Base-by-base conservation (phyloP, 768 basidiomycete species). In the Candolleomyces eurysporus region DNA sequence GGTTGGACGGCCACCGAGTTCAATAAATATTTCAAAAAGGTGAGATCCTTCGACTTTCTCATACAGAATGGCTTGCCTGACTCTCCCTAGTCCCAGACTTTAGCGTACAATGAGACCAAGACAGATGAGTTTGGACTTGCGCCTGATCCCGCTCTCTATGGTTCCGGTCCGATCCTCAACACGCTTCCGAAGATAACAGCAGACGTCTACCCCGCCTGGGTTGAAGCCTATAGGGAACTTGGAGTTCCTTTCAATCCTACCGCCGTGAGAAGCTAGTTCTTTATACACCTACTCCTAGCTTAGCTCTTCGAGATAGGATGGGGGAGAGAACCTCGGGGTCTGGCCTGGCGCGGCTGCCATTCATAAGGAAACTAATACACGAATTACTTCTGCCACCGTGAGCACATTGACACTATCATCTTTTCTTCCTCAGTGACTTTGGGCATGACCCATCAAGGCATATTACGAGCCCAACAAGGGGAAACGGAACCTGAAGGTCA, bases 321-420 rank as follows among this genome's bases (percentile, higher is more conserved):
- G 45, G 16, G 45, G 45, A 6, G 45, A 46, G 13, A 46, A 46
- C 45, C 2, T 46, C 9, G 45, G 45, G 13, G 16, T 46, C 19
- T 46, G 45, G 45, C 45, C 45, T 46, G 45, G 45, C 4, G 17
- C 45, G 7, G 45, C 17, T 46, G 45, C 68, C 5, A 63, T 71
- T 19, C 62, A 69, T 48, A 63, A 61, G 10, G 46, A 61, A 14
- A 59, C 59, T 21, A 53, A 26, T 2, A 64, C 57, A 11, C 65
- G 69, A 2, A 63, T 64, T 43, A 65, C 64, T 10, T 64, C 69
- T 45, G 66, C 68, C 0, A 62, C 64, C 14, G 69, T 68, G 36
- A 36, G 36, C 36, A 56, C 45, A 21, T 26, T 21, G 63, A 30
- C 40, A 32, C 46, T 45, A n/a, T 10, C 21, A 6, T 32, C n/a